phyloP scores from a whole-genome alignment of 2,329 filamentous ascomycete genomes.

The Nemania sp. region DNA sequence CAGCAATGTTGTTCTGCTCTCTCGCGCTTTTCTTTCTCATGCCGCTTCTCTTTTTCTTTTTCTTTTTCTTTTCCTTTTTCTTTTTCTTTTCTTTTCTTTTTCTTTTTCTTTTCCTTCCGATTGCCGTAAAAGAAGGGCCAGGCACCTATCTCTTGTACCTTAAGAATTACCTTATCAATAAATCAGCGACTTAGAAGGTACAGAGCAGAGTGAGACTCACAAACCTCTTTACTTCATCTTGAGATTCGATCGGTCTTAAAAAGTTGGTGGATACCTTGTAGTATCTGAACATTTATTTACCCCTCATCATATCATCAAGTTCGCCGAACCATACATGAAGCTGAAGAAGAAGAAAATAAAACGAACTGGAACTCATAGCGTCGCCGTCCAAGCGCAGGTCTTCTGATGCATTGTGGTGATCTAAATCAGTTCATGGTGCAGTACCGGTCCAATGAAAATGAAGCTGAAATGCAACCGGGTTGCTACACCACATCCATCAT shows the following conservation, averaged over 20 bases:
- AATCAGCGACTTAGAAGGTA: too few species aligned
- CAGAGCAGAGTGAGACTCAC: too few species aligned
- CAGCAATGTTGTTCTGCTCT: not conserved
- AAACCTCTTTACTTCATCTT: too few species aligned
- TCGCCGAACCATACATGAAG: conserved; percentile 14
- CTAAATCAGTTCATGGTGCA: conserved; percentile 3
- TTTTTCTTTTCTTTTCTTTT: not conserved
- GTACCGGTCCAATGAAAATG: not conserved
- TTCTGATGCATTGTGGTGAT: not conserved
- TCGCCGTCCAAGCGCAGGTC: not conserved
- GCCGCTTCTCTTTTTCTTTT: not conserved
- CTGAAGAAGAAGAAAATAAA: conserved; percentile 8
- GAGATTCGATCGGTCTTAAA: too few species aligned
- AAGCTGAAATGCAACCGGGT: not conserved
- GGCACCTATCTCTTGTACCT: too few species aligned
- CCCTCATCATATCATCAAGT: conserved; percentile 10
- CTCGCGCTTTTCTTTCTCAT: not conserved
- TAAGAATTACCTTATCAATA: too few species aligned
- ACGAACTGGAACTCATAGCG: not conserved
- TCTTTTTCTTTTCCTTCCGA: not conserved
- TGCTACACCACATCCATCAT: not conserved
- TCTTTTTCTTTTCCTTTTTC: not conserved
- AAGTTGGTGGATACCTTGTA: too few species aligned
- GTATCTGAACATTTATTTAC: not conserved
- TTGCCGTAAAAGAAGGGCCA: not conserved